A percentile compares a stretch with the other conserved stretches of the same genome.
phyloP scores from a whole-genome alignment of 305 asterid genomes.

The Fraxinus xanthoxyloides region DNA sequence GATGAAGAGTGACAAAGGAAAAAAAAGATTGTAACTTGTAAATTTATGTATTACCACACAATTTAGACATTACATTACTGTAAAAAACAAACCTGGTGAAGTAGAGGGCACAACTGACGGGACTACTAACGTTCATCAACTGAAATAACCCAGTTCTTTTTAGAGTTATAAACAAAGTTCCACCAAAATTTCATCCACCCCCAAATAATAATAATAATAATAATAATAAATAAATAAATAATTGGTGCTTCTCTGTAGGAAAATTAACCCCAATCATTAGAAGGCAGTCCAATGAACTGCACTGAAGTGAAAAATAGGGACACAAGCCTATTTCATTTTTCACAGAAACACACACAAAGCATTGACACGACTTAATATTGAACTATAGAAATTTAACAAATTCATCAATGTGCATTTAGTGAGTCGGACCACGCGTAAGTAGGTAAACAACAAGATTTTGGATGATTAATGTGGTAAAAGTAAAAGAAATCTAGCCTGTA shows the following conservation, averaged over 20 bases:
- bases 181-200: background rate
- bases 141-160: background rate
- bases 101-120: background rate
- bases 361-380: background rate
- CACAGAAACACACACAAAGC: constrained; percentile 11
- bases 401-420: constrained; percentile 8
- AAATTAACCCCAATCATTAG: background rate
- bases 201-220: no score
- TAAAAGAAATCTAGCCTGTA: background rate
- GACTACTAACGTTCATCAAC: background rate
- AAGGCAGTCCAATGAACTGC: background rate
- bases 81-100: background rate
- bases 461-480: background rate
- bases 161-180: background rate
- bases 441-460: background rate
- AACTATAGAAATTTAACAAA: background rate
- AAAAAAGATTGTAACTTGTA: background rate
- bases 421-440: background rate
- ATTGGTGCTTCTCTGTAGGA: background rate
- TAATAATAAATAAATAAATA: no score
- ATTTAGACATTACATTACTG: background rate
- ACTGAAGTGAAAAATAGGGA: background rate
- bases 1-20: constrained; percentile 5
- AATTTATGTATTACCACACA: background rate
- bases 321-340: background rate